phyloP scores from a whole-genome alignment of 192 early-diverging fungal genomes.

The Backusella tarrabulga region DNA sequence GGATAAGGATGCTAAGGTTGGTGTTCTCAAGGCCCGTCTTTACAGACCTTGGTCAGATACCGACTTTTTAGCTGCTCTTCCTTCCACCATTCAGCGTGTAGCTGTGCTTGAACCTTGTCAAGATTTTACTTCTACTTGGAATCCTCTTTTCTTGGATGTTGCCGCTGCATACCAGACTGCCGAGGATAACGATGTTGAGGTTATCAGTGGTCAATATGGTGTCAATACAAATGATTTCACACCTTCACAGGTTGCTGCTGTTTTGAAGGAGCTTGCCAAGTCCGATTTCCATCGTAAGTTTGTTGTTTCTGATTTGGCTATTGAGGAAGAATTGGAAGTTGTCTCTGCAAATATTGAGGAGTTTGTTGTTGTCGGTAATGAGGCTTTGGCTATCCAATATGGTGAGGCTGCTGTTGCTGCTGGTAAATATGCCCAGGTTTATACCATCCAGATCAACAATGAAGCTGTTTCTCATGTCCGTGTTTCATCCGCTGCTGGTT shows the following conservation, averaged over 20 bases:
- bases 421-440: slow-evolving; percentile 22
- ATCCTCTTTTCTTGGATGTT: slow-evolving; percentile 84
- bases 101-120: slow-evolving; percentile 64
- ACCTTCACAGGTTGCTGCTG: slow-evolving; percentile 22
- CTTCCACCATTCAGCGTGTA: slow-evolving; percentile 58
- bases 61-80: slow-evolving; percentile 55
- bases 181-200: slow-evolving; percentile 38
- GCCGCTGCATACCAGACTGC: slow-evolving; percentile 64
- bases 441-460: slow-evolving; percentile 13
- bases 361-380: slow-evolving; percentile 26
- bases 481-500: slow-evolving; percentile 4
- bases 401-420: slow-evolving; percentile 4
- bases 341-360: neutral
- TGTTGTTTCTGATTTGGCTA: slow-evolving; percentile 12
- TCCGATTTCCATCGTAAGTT: slow-evolving; percentile 23
- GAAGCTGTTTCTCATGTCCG: slow-evolving; percentile 32
- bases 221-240: slow-evolving; percentile 30
- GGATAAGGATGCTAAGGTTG: slow-evolving; percentile 44
- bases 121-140: slow-evolving; percentile 65
- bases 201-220: slow-evolving; percentile 51
- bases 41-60: slow-evolving; percentile 75
- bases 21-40: slow-evolving; percentile 73
- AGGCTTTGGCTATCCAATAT: slow-evolving; percentile 6
- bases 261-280: slow-evolving; percentile 10
- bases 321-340: neutral